Evolutionary conservation across 768 basidiomycete species (phyloP).

Genomic region (Psilocybe azurescens): DNA sequence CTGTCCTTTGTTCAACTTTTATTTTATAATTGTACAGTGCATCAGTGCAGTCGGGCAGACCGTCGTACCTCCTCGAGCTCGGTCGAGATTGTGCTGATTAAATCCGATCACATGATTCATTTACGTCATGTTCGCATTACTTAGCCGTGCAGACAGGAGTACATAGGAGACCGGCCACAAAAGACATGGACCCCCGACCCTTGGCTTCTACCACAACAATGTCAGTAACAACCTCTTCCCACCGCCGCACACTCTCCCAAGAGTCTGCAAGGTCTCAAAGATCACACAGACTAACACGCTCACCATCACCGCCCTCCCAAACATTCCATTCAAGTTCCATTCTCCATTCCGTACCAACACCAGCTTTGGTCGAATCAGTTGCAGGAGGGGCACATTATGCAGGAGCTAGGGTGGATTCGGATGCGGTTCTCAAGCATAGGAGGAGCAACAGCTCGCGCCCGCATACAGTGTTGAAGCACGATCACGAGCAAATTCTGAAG

Average conservation of each 20-base stretch:
- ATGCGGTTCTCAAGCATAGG: slow-evolving; percentile 38
- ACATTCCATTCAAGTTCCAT: slow-evolving; percentile 52
- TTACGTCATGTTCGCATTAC: slow-evolving; percentile 16
- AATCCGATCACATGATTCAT: slow-evolving; percentile 7
- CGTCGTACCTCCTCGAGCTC: no score
- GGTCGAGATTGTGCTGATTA: background rate
- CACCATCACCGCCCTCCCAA: slow-evolving; percentile 43
- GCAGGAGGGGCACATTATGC: slow-evolving; percentile 70
- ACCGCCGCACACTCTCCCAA: slow-evolving; percentile 22
- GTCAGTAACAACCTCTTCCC: slow-evolving; percentile 21
- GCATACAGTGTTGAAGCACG: slow-evolving; percentile 42
- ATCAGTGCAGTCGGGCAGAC: background rate
- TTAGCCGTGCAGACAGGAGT: background rate
- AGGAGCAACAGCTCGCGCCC: slow-evolving; percentile 38
- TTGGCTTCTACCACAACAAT: slow-evolving; percentile 20
- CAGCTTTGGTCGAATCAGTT: slow-evolving; percentile 59
- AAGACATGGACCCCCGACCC: background rate
- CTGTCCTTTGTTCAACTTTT: slow-evolving; percentile 7
- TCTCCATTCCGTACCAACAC: slow-evolving; percentile 49
- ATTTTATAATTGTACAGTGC: background rate
- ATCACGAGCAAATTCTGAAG: slow-evolving; percentile 55
- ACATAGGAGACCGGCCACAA: background rate
- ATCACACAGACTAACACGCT: slow-evolving; percentile 25
- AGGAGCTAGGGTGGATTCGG: slow-evolving; percentile 48
- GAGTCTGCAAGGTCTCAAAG: slow-evolving; percentile 15